Conservation (phyloP, 306 rosid species). For the Delonix regia region DNA sequence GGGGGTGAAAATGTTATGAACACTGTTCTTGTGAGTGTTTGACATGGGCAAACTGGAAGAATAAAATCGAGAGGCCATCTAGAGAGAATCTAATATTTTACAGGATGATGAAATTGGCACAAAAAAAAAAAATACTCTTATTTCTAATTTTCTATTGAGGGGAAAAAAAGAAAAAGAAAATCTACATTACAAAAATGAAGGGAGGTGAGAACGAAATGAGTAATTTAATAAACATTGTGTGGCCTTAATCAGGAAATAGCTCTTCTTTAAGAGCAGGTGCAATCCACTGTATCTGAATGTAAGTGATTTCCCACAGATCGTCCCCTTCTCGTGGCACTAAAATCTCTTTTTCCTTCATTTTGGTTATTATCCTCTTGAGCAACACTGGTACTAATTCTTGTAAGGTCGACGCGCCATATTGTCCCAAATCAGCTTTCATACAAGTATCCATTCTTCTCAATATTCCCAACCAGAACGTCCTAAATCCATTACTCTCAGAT, state of each 20-base stretch:
- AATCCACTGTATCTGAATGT: conserved; percentile 92
- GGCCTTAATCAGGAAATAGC: conserved; percentile 55
- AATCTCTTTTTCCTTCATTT: conserved; percentile 70
- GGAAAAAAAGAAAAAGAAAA: too few species aligned
- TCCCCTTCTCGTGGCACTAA: conserved; percentile 64
- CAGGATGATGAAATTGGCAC: too few species aligned
- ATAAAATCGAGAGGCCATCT: too few species aligned
- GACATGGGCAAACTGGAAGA: too few species aligned
- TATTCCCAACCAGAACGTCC: conserved; percentile 86
- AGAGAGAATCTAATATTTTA: too few species aligned
- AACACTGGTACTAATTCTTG: conserved; percentile 61
- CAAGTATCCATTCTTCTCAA: conserved; percentile 95
- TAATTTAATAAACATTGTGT: background rate
- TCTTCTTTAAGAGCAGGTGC: conserved; percentile 83
- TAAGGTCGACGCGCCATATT: conserved; percentile 61
- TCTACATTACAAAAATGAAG: too few species aligned
- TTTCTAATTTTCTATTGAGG: too few species aligned
- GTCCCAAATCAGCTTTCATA: conserved; percentile 87
- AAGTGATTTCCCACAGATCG: conserved; percentile 84
- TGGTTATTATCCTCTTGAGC: conserved; percentile 67
- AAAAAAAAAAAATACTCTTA: too few species aligned
- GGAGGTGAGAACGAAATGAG: background rate
- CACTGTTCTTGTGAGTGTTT: background rate
- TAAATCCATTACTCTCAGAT: conserved; percentile 56
- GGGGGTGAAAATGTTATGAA: background rate